Base-by-base conservation (phyloP, 768 basidiomycete species). In the Mrakia hoshinonis region DNA sequence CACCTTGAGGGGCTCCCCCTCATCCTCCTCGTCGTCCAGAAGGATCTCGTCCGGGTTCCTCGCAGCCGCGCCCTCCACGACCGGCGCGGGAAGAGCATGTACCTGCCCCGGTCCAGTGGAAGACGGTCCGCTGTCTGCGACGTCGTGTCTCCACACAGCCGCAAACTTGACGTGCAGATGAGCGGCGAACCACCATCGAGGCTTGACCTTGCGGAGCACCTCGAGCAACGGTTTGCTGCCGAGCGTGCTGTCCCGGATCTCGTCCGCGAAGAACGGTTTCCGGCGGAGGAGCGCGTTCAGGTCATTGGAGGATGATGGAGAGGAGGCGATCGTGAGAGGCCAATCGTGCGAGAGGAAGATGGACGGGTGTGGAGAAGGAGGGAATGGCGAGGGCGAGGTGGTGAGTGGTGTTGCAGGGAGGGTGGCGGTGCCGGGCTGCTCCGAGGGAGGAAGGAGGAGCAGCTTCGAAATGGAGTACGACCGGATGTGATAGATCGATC, bases 321-420 rank as follows among this genome's bases (percentile, higher is more conserved):
- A 47, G 11, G 86, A 85, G 72, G 89, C 92, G 67, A 99, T 93
- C 1, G 83, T 83, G 51, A 85, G 84, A 0, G 96, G 96, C 96
- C 95, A 99, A 79, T 98, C 96, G 77, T 99, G 95, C 2, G 94
- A 97, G 46, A 98, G 83, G 82, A 97, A 91, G 34, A 98, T 84
- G 36, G 48, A 46, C 3, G 72, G 67, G 34, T 68, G 48, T 1
- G 51, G 24, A 1, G 72, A 68, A 22, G 72, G 51, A 2, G 72
- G 63, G 36, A 68, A 73, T 36, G 72, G 66, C 4, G 72, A 73
- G 13, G 49, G 64, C 20, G 63, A n/a, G 6, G 46, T 34, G 3
- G 36, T 26, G 52, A 24, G 43, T 7, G 52, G 43, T 39, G 51
- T 20, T 13, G 49, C 36, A 36, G 24, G 11, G 13, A 34, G 24